These are phyloP conservation scores for Peronospora farinosa DNA, from an alignment of 352 stramenopile species.

Conservation along the genomic window DNA sequence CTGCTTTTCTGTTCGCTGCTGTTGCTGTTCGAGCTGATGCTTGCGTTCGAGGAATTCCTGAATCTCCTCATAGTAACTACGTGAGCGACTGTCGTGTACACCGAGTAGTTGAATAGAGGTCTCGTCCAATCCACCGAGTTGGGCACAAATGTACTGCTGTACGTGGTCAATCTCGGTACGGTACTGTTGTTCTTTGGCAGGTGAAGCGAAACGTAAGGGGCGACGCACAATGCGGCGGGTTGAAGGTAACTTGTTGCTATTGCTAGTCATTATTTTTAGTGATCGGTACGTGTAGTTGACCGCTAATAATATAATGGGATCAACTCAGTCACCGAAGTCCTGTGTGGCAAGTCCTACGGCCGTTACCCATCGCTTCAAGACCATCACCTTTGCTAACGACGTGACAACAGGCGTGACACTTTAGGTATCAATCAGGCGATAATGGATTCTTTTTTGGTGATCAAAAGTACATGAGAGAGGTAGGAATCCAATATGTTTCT, in stretches of 20 bases:
- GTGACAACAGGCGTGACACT: slow-evolving; percentile 12
- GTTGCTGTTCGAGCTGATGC: slow-evolving; percentile 29
- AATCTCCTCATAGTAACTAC: slow-evolving; percentile 52
- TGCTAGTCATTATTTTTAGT: slow-evolving; percentile 14
- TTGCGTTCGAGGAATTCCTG: slow-evolving; percentile 49
- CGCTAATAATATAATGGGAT: slow-evolving; percentile 27
- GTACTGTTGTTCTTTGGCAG: slow-evolving; percentile 36
- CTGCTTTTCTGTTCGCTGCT: slow-evolving; percentile 6
- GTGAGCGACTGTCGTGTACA: slow-evolving; percentile 46
- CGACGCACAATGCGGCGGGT: slow-evolving; percentile 14
- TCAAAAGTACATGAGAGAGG: neutral
- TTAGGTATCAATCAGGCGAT: slow-evolving; percentile 18
- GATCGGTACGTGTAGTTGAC: neutral
- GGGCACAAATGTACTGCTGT: slow-evolving; percentile 41
- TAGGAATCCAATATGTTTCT: too few species aligned
- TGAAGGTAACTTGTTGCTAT: slow-evolving; percentile 1
- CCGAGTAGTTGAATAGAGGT: slow-evolving; percentile 29
- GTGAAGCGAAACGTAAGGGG: slow-evolving; percentile 30
- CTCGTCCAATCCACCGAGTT: slow-evolving; percentile 37
- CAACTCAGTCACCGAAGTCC: neutral
- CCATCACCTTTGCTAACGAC: slow-evolving; percentile 14
- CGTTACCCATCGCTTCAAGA: slow-evolving; percentile 27
- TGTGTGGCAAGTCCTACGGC: slow-evolving; percentile 14
- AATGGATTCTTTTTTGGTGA: slow-evolving; percentile 26
- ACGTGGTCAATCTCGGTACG: slow-evolving; percentile 45